Conservation (phyloP, 2,329 filamentous ascomycete genomes). For the Trichoderma atrobrunneum region DNA sequence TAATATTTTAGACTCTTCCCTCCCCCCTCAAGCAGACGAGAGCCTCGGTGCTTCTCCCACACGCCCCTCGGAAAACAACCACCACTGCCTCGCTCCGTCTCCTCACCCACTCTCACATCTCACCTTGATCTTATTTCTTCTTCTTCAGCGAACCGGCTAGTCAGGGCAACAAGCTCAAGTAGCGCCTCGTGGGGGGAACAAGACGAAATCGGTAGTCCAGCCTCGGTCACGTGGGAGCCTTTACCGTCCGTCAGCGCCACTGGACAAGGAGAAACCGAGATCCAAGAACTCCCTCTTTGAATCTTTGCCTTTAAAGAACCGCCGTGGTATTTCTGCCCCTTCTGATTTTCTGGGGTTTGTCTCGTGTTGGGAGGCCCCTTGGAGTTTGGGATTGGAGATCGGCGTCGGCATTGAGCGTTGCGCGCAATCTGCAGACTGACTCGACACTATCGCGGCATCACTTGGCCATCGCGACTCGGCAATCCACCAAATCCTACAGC, state of each 20-base stretch:
- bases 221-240: conserved; percentile 14
- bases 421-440: conserved; percentile 5
- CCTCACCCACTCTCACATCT: background rate
- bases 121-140: background rate
- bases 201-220: background rate
- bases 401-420: conserved; percentile 11
- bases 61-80: background rate
- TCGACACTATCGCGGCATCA: background rate
- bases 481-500: background rate
- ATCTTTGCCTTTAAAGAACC: background rate
- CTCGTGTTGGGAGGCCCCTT: background rate
- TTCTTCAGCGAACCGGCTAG: conserved; percentile 12
- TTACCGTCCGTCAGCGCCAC: conserved; percentile 5
- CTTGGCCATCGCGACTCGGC: conserved; percentile 3
- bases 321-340: background rate
- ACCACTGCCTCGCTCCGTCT: background rate
- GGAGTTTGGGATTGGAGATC: background rate
- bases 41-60: background rate
- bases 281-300: background rate
- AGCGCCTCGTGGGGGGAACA: conserved; percentile 7
- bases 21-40: background rate
- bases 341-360: background rate
- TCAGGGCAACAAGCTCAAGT: conserved; percentile 12
- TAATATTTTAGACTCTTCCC: conserved; percentile 17
- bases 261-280: conserved; percentile 5